Conservation (phyloP, 768 basidiomycete genomes). For the Guyanaporus albipodus region DNA sequence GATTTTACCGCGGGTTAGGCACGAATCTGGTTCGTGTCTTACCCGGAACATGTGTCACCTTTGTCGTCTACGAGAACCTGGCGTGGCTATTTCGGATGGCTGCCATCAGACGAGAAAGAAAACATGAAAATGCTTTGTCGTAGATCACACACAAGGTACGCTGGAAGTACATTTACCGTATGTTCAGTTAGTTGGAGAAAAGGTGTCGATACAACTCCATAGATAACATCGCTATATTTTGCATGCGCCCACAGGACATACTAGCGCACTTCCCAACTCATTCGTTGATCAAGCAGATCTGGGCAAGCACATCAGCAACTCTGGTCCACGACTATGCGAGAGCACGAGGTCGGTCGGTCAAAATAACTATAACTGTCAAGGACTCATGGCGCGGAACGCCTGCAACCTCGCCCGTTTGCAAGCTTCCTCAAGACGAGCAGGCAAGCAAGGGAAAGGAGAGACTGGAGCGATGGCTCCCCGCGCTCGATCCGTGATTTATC, state of each 20-base stretch:
- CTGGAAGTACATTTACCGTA: conserved; percentile 5
- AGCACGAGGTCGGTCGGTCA: conserved; percentile 13
- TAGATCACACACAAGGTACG: not conserved
- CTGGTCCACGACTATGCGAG: too few species aligned
- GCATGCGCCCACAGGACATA: conserved; percentile 8
- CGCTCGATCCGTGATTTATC: conserved; percentile 22
- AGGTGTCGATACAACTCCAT: too few species aligned
- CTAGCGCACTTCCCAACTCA: conserved; percentile 6
- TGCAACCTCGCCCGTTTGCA: conserved; percentile 22
- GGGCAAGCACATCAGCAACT: conserved; percentile 9
- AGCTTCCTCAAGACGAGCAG: conserved; percentile 26
- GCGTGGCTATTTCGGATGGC: conserved; percentile 75
- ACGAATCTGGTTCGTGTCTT: conserved; percentile 93
- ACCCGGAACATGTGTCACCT: conserved; percentile 96
- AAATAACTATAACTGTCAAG: conserved; percentile 33
- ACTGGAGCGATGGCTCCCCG: conserved; percentile 26
- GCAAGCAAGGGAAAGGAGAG: conserved; percentile 18
- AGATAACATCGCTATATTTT: not conserved
- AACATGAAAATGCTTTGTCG: not conserved
- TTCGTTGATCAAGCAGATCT: not conserved
- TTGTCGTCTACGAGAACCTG: conserved; percentile 94
- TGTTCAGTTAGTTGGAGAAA: not conserved
- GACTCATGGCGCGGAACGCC: conserved; percentile 24
- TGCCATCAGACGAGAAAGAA: conserved; percentile 48
- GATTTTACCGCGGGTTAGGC: conserved; percentile 93